These are phyloP conservation scores for Salvia miltiorrhiza DNA, from an alignment of 257 asterid species.

Conservation along the genomic window DNA sequence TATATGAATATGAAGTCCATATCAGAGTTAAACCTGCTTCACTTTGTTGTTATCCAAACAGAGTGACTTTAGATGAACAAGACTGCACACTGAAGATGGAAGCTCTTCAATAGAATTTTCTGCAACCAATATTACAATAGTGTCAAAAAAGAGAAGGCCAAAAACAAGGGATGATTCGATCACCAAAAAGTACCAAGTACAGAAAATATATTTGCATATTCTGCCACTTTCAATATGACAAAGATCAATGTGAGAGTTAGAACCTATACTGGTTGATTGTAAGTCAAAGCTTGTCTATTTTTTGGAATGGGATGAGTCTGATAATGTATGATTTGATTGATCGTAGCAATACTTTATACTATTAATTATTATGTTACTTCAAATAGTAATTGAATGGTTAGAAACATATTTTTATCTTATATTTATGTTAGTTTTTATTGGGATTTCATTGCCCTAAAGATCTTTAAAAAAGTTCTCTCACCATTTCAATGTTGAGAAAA, in stretches of 20 bases:
- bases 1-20: conserved; percentile 17
- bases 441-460: not conserved
- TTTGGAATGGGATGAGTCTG: not conserved
- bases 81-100: conserved; percentile 84
- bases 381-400: not conserved
- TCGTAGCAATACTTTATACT: not conserved
- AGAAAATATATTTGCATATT: not conserved
- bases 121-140: conserved; percentile 28
- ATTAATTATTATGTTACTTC: not conserved
- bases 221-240: not conserved
- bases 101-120: conserved; percentile 86
- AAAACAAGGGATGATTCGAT: conserved; percentile 2
- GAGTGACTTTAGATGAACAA: conserved; percentile 81
- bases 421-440: not conserved
- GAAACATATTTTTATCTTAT: not conserved
- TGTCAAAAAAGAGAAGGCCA: conserved; percentile 8
- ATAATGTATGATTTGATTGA: not conserved
- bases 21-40: conserved; percentile 56
- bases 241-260: not conserved
- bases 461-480: not conserved
- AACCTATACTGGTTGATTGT: not conserved
- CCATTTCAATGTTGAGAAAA: not conserved
- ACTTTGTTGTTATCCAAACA: conserved; percentile 74
- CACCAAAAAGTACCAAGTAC: conserved; percentile 2
- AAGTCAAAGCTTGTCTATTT: not conserved